These are phyloP conservation scores for Aureoboletus auriporus DNA, from an alignment of 768 basidiomycete species.

Conservation along the genomic window DNA sequence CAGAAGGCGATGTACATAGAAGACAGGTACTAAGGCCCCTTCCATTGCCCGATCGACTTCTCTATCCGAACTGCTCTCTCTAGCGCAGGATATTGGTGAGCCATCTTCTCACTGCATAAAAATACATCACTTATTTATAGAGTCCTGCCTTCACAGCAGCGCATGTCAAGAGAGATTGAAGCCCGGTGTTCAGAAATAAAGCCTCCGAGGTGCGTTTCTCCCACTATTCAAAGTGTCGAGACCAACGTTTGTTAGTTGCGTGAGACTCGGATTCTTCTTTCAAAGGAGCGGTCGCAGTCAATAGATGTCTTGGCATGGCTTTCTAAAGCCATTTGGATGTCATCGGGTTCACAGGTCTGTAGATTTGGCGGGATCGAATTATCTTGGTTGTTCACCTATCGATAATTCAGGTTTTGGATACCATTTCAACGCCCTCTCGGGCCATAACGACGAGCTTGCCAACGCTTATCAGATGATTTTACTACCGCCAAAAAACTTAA, in stretches of 20 bases:
- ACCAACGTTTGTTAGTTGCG: constrained; percentile 35
- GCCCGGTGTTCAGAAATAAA: constrained; percentile 58
- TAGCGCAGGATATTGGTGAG: constrained; percentile 51
- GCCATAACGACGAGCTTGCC: constrained; percentile 50
- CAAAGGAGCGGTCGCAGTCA: constrained; percentile 17
- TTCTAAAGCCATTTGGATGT: constrained; percentile 70
- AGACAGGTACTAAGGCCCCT: constrained; percentile 40
- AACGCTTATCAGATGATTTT: constrained; percentile 50
- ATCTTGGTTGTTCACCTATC: neutral
- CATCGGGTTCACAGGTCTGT: constrained; percentile 64
- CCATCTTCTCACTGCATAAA: neutral
- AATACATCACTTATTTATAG: constrained; percentile 21
- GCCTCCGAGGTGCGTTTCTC: constrained; percentile 42
- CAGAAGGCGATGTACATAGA: constrained; percentile 53
- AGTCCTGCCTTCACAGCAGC: constrained; percentile 49
- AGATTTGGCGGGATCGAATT: neutral
- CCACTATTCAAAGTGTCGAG: neutral
- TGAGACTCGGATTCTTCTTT: constrained; percentile 36
- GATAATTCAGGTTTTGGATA: constrained; percentile 47
- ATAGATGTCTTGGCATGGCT: constrained; percentile 66
- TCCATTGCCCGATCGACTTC: neutral
- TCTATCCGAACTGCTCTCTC: constrained; percentile 2
- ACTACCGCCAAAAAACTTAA: constrained; percentile 49
- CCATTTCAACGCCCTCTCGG: constrained; percentile 48
- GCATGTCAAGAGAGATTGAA: constrained; percentile 45